Conservation (phyloP, 106 monocot species). For the Triglochin maritima region DNA sequence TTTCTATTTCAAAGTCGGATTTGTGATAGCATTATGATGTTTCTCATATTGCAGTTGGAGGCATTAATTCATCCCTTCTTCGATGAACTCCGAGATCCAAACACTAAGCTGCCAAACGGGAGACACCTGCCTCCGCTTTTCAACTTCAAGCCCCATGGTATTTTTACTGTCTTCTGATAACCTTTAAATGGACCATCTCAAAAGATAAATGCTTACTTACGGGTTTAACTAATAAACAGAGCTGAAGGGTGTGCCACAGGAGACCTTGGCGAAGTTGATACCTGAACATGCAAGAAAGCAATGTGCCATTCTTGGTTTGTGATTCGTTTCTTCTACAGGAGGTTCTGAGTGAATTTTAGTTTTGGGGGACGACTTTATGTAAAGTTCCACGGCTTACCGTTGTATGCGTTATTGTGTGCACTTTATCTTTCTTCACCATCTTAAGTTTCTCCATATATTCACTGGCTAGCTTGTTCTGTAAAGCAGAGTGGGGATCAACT, state of each 20-base stretch:
- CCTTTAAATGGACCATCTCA: neutral
- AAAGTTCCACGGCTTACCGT: too few species aligned
- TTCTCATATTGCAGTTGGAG: conserved; percentile 4
- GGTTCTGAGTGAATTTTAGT: conserved; percentile 11
- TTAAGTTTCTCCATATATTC: too few species aligned
- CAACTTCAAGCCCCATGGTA: conserved; percentile 19
- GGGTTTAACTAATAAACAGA: neutral
- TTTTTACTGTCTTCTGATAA: neutral
- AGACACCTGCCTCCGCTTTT: conserved; percentile 12
- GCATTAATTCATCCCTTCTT: neutral
- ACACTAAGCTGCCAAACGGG: conserved; percentile 9
- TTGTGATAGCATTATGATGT: neutral
- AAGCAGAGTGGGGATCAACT: too few species aligned
- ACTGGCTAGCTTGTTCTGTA: too few species aligned
- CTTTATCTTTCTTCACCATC: too few species aligned
- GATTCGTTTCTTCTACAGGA: neutral
- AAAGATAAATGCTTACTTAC: too few species aligned
- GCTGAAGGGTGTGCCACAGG: conserved; percentile 1
- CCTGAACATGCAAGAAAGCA: conserved; percentile 5
- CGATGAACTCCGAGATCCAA: conserved; percentile 14
- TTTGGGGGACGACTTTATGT: too few species aligned
- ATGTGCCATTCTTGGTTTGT: neutral
- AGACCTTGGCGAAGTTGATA: conserved; percentile 1
- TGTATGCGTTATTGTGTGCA: too few species aligned
- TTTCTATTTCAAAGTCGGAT: too few species aligned